Evolutionary conservation across 2,329 filamentous ascomycete genomes (phyloP).

Genomic region (Helotiales sp.): DNA sequence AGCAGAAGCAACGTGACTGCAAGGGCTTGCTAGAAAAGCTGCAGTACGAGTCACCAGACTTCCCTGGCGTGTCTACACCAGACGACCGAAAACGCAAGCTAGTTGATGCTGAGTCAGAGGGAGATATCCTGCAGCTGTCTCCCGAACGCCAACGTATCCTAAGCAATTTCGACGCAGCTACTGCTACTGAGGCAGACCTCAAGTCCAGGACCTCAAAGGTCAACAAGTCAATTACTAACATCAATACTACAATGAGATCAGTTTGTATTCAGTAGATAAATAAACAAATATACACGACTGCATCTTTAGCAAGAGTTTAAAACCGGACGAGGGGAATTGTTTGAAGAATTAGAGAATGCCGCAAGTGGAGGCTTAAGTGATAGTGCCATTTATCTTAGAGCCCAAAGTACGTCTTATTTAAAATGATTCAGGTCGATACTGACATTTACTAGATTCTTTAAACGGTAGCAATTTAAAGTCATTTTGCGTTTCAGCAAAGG

Average conservation of each 20-base stretch:
- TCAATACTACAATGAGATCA: neutral
- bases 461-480: neutral
- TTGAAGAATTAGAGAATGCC: neutral
- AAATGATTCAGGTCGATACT: neutral
- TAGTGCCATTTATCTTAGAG: no score
- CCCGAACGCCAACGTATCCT: neutral
- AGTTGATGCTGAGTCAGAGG: neutral
- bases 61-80: no score
- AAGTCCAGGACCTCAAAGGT: neutral
- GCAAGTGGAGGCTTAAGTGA: no score
- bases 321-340: neutral
- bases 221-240: neutral
- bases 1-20: neutral
- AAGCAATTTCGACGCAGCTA: neutral
- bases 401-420: neutral
- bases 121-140: neutral
- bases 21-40: neutral
- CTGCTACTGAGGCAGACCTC: neutral
- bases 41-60: no score
- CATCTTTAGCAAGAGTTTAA: neutral
- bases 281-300: neutral
- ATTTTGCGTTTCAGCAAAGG: slow-evolving; percentile 11
- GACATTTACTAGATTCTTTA: neutral
- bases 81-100: neutral
- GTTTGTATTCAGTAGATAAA: neutral